Evolutionary conservation across 768 basidiomycete genomes (phyloP).

Genomic region (Heimioporus sp.): DNA sequence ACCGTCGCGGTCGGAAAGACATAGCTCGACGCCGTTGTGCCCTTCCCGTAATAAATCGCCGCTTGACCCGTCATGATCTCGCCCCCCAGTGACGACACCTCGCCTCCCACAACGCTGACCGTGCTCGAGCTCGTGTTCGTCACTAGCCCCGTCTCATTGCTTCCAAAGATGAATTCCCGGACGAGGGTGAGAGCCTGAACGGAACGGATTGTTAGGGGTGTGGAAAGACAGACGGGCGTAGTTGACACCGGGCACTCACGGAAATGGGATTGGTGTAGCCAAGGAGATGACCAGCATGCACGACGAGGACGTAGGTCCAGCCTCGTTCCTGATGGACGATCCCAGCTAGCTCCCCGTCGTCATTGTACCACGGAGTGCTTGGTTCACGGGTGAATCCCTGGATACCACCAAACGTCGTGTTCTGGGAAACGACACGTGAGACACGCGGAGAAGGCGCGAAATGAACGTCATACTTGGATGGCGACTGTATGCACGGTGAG

Average conservation of each 20-base stretch:
- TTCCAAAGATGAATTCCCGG: constrained; percentile 65
- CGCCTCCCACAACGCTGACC: constrained; percentile 45
- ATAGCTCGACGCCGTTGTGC: constrained; percentile 47
- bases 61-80: constrained; percentile 52
- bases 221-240: not conserved
- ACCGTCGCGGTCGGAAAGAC: constrained; percentile 54
- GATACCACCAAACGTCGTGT: constrained; percentile 77
- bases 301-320: constrained; percentile 44
- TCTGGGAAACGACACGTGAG: constrained; percentile 36
- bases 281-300: constrained; percentile 38
- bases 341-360: constrained; percentile 54
- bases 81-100: constrained; percentile 41
- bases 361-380: constrained; percentile 63
- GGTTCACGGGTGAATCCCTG: constrained; percentile 71
- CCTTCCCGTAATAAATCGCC: constrained; percentile 52
- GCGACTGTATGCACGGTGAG: constrained; percentile 37
- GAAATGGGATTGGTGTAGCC: constrained; percentile 33
- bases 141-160: constrained; percentile 57
- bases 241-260: not conserved
- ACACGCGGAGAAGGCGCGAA: not conserved
- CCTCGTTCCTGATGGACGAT: constrained; percentile 72
- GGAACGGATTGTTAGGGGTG: not conserved
- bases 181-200: constrained; percentile 56
- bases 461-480: constrained; percentile 42
- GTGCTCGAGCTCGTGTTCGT: constrained; percentile 27